Conservation (phyloP, 2,329 filamentous ascomycete species). For the Lecanosticta acicola region DNA sequence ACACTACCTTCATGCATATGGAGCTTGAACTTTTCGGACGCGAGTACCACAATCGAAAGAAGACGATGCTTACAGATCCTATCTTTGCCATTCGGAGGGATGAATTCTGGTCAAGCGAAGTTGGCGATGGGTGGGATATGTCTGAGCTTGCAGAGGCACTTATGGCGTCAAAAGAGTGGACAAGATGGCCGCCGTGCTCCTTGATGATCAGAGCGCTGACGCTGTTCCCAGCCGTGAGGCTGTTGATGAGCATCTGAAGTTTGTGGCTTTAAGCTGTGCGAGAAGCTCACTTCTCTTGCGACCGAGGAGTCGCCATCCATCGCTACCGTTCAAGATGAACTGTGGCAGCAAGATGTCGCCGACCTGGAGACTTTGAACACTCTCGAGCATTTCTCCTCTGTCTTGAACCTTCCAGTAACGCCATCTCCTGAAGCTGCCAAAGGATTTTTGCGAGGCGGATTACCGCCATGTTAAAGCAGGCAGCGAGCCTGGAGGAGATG, state of each 20-base stretch:
- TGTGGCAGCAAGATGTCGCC: background rate
- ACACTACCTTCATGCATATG: conserved; percentile 7
- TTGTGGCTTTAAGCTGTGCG: conserved; percentile 2
- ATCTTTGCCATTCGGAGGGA: background rate
- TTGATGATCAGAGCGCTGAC: conserved; percentile 6
- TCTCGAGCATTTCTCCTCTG: background rate
- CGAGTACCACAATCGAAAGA: conserved; percentile 4
- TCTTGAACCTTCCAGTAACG: conserved; percentile 1
- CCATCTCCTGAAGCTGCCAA: conserved; percentile 2
- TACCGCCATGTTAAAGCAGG: background rate
- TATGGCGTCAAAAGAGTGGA: conserved; percentile 4
- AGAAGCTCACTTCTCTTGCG: background rate
- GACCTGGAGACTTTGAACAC: conserved; percentile 1
- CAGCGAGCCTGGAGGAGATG: background rate
- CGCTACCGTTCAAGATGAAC: conserved; percentile 4
- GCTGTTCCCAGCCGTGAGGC: conserved; percentile 4
- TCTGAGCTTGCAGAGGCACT: conserved; percentile 6
- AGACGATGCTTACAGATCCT: conserved; percentile 4
- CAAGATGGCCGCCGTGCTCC: conserved; percentile 4
- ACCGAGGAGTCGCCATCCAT: conserved; percentile 1
- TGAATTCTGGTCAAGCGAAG: conserved; percentile 5
- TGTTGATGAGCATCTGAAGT: conserved; percentile 3
- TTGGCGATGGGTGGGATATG: conserved; percentile 11
- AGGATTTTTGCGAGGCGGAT: conserved; percentile 3
- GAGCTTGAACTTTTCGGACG: conserved; percentile 8